Percentiles rank a stretch among this genome's conserved stretches.
Evolutionary conservation across 2,329 filamentous ascomycete species (phyloP).

Genomic region (Diaporthe ilicicola): DNA sequence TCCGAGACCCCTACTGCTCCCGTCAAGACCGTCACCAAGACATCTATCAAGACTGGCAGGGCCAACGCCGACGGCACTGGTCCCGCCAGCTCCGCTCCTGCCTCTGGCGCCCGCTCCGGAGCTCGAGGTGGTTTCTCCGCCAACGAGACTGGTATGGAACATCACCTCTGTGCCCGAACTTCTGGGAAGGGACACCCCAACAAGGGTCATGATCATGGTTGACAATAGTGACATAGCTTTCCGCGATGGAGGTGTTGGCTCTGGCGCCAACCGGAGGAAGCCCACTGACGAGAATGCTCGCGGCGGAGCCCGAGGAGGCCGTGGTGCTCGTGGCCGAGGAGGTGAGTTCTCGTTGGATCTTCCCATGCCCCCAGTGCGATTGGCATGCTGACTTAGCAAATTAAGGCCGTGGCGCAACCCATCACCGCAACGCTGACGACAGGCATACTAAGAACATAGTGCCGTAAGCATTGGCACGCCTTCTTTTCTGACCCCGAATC

Average conservation of each 20-base stretch:
- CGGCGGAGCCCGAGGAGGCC: slow-evolving; percentile 66
- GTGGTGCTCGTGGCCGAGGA: slow-evolving; percentile 69
- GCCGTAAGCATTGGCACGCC: slow-evolving; percentile 50
- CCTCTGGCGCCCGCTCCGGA: slow-evolving; percentile 49
- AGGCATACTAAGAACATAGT: slow-evolving; percentile 59
- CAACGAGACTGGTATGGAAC: slow-evolving; percentile 85
- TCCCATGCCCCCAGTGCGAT: background rate
- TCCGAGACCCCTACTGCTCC: slow-evolving; percentile 80
- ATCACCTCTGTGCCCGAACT: slow-evolving; percentile 39
- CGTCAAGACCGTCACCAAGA: slow-evolving; percentile 90
- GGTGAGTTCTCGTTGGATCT: slow-evolving; percentile 50
- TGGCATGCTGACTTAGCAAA: slow-evolving; percentile 8
- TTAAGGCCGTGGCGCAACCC: slow-evolving; percentile 62
- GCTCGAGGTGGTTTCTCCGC: slow-evolving; percentile 70
- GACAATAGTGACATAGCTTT: slow-evolving; percentile 67
- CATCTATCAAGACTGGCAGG: slow-evolving; percentile 77
- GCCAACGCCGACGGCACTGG: slow-evolving; percentile 83
- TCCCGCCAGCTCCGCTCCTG: slow-evolving; percentile 57
- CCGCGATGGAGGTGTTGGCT: slow-evolving; percentile 86
- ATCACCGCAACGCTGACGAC: slow-evolving; percentile 63
- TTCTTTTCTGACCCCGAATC: background rate
- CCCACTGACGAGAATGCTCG: slow-evolving; percentile 73
- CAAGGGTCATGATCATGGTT: slow-evolving; percentile 31
- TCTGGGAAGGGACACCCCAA: slow-evolving; percentile 6
- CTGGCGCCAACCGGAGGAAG: slow-evolving; percentile 83